These are phyloP conservation scores for Aspergillus pseudoterreus DNA, from an alignment of 2,329 filamentous ascomycete species.

Conservation along the genomic window DNA sequence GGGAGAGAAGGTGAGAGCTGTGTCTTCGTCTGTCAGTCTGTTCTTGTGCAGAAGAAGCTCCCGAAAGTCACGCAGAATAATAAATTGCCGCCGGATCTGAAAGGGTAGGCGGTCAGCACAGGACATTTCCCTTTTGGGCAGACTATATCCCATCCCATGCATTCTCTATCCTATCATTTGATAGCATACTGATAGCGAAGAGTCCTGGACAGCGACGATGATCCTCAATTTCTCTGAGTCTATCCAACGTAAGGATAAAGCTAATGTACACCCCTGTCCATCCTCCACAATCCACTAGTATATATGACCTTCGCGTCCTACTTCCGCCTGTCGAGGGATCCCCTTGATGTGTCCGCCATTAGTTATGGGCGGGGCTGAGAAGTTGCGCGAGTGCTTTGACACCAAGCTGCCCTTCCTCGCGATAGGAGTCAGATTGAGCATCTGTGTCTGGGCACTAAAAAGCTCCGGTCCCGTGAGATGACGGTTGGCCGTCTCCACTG, in stretches of 20 bases:
- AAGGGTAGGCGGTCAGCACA: conserved; percentile 22
- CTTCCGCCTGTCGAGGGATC: conserved; percentile 53
- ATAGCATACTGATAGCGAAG: too few species aligned
- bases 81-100: conserved; percentile 10
- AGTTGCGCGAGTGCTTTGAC: conserved; percentile 16
- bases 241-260: background rate
- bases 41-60: conserved; percentile 3
- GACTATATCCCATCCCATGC: too few species aligned
- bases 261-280: too few species aligned
- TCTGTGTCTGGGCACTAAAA: conserved; percentile 65
- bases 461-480: conserved; percentile 80
- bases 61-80: conserved; percentile 17
- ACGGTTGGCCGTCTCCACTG: conserved; percentile 71
- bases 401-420: conserved; percentile 22
- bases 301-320: conserved; percentile 37
- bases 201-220: background rate
- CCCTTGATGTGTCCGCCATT: conserved; percentile 53
- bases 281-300: conserved; percentile 12
- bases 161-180: too few species aligned
- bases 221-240: background rate
- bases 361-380: conserved; percentile 20
- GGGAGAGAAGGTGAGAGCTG: conserved; percentile 5
- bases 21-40: background rate
- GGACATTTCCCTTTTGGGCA: background rate
- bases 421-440: conserved; percentile 28